Percentiles rank a stretch among this genome's conserved stretches.
phyloP scores from a whole-genome alignment of 139 green algal genomes.

The Nannochloris sp. region DNA sequence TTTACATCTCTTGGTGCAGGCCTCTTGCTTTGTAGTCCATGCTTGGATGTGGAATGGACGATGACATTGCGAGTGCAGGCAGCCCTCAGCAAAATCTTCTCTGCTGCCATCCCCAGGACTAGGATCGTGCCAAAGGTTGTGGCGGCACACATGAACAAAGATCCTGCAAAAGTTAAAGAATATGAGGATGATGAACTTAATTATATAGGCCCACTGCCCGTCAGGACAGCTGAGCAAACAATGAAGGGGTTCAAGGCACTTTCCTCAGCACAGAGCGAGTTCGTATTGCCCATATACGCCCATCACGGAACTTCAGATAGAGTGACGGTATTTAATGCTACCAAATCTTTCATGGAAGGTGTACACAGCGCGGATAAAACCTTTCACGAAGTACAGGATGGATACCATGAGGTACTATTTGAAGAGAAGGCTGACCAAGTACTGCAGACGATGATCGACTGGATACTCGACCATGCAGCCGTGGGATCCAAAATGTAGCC shows the following conservation, averaged over 20 bases:
- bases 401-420: slow-evolving; percentile 42
- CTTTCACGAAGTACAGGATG: slow-evolving; percentile 14
- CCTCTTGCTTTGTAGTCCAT: slow-evolving; percentile 50
- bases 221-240: slow-evolving; percentile 45
- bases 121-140: slow-evolving; percentile 55
- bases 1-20: too few species aligned
- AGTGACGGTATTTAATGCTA: slow-evolving; percentile 13
- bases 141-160: slow-evolving; percentile 45
- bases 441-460: background rate
- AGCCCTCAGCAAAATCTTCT: slow-evolving; percentile 41
- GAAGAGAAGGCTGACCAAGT: slow-evolving; percentile 8
- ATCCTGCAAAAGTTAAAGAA: slow-evolving; percentile 16
- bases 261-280: slow-evolving; percentile 1
- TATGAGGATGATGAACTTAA: slow-evolving; percentile 38
- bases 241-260: slow-evolving; percentile 31
- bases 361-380: slow-evolving; percentile 11
- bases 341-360: slow-evolving; percentile 11
- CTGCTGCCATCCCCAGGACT: slow-evolving; percentile 34
- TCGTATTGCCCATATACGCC: slow-evolving; percentile 35
- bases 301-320: slow-evolving; percentile 38
- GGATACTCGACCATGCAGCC: background rate
- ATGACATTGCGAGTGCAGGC: slow-evolving; percentile 50
- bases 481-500: background rate
- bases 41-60: slow-evolving; percentile 66
- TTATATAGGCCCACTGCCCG: slow-evolving; percentile 13